Conservation (phyloP, 371 early-diverging fungal genomes). For the Sporodiniella umbellata region DNA sequence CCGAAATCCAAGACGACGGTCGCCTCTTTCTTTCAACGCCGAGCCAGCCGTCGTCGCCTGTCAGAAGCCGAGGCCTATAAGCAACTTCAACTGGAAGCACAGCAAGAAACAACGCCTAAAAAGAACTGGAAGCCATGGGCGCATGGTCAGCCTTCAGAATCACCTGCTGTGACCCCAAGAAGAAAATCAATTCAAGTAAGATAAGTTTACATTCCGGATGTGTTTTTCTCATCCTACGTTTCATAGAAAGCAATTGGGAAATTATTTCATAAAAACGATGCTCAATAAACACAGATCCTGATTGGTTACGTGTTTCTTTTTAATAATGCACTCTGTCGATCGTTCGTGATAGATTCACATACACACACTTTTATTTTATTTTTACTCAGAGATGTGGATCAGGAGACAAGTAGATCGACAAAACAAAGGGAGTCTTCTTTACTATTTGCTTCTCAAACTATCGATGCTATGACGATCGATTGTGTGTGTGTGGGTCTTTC, state of each 20-base stretch:
- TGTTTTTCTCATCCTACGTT: background rate
- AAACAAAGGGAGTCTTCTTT: too few relatives aligned
- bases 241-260: background rate
- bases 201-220: background rate
- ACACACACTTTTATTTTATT: too few relatives aligned
- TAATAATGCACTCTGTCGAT: too few relatives aligned
- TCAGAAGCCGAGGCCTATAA: constrained; percentile 13
- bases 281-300: background rate
- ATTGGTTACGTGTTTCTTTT: background rate
- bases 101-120: too few relatives aligned
- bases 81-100: background rate
- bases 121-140: too few relatives aligned
- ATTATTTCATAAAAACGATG: background rate
- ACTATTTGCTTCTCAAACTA: too few relatives aligned
- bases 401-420: too few relatives aligned
- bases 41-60: constrained; percentile 4
- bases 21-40: background rate
- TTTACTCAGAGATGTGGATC: too few relatives aligned
- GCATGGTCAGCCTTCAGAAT: background rate
- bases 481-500: too few relatives aligned
- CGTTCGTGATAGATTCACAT: too few relatives aligned
- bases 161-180: background rate
- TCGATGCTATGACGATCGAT: too few relatives aligned
- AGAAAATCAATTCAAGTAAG: background rate
- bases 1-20: too few relatives aligned